Conservation (phyloP, 495 filamentous ascomycete species). For the Talaromyces ruber region DNA sequence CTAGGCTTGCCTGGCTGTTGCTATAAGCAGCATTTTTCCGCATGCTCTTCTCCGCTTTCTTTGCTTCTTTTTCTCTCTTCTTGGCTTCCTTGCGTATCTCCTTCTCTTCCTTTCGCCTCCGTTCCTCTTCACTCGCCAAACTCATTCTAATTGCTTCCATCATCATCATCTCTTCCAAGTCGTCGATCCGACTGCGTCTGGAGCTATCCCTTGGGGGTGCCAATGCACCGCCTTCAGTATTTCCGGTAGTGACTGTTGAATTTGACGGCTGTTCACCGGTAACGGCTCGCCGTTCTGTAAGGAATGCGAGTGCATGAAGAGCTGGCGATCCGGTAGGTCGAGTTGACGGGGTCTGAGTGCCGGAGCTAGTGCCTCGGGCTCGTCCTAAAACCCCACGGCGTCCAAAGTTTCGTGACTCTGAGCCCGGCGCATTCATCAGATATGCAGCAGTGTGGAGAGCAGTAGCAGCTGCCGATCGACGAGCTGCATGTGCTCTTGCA, state of each 20-base stretch:
- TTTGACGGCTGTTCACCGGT: constrained; percentile 9
- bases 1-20: constrained; percentile 33
- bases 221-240: constrained; percentile 32
- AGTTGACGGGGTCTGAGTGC: constrained; percentile 18
- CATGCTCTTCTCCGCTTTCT: constrained; percentile 63
- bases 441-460: constrained; percentile 94
- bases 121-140: constrained; percentile 83
- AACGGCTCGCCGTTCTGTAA: constrained; percentile 36
- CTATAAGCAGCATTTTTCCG: constrained; percentile 45
- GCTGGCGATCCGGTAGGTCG: constrained; percentile 33
- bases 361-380: constrained; percentile 19
- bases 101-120: constrained; percentile 72
- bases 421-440: constrained; percentile 62
- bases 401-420: constrained; percentile 38
- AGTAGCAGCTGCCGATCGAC: constrained; percentile 86
- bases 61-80: constrained; percentile 73
- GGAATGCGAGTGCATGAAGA: constrained; percentile 40
- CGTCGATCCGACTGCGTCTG: constrained; percentile 63
- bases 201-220: constrained; percentile 47
- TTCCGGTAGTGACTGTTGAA: constrained; percentile 18
- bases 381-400: constrained; percentile 37
- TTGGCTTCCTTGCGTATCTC: constrained; percentile 72
- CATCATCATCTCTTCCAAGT: constrained; percentile 97
- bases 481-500: constrained; percentile 73
- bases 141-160: constrained; percentile 89